phyloP scores from a whole-genome alignment of 2,329 filamentous ascomycete genomes.

The Fusarium praegraminearum region DNA sequence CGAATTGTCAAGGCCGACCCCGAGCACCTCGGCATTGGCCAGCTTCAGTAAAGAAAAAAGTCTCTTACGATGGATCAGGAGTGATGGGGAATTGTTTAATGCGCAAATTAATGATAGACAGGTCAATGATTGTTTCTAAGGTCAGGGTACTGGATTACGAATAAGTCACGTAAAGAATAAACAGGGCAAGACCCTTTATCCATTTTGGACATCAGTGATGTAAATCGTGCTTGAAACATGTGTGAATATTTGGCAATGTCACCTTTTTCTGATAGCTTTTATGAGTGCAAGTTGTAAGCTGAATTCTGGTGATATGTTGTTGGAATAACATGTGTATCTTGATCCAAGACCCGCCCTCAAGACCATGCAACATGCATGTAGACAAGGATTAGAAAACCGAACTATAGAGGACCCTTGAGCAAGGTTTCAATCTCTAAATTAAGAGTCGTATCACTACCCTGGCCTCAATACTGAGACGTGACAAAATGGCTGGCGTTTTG shows the following conservation, averaged over 20 bases:
- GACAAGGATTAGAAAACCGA: conserved; percentile 28
- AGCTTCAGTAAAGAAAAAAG: conserved; percentile 48
- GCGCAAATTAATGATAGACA: conserved; percentile 51
- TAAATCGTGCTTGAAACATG: neutral
- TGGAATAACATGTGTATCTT: neutral
- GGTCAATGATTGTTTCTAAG: conserved; percentile 45
- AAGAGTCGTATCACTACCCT: neutral
- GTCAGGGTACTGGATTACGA: conserved; percentile 46
- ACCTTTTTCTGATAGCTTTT: neutral
- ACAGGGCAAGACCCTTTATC: conserved; percentile 29
- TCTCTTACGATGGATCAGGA: conserved; percentile 26
- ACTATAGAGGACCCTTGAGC: conserved; percentile 8
- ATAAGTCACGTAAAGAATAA: conserved; percentile 43
- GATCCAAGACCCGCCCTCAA: neutral
- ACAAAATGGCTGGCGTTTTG: neutral
- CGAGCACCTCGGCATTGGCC: conserved; percentile 68
- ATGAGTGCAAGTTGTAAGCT: neutral
- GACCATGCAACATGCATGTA: conserved; percentile 20
- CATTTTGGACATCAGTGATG: neutral
- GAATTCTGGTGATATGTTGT: too few relatives aligned
- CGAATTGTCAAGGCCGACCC: conserved; percentile 72
- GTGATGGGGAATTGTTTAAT: conserved; percentile 42
- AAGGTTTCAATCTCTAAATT: neutral
- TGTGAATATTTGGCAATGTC: neutral
- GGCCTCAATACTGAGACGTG: neutral